Evolutionary conservation across 257 asterid genomes (phyloP), one percentile per base, ranked within the genome.

Genomic region (Thymus quinquecostatus): DNA sequence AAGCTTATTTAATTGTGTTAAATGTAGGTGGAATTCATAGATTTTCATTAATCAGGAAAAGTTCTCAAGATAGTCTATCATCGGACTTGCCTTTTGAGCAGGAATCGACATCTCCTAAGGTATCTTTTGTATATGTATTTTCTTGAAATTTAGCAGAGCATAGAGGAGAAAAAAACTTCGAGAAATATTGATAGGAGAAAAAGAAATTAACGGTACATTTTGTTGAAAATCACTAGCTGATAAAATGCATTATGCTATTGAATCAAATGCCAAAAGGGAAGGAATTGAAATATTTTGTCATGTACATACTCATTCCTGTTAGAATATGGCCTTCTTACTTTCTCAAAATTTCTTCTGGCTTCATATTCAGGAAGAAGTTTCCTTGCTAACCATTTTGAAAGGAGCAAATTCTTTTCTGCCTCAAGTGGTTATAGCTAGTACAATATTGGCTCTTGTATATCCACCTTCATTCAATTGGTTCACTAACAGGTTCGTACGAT

Each of bases 391-490:
- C 56, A 78, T 91, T 77, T 85, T 94, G 79, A 86, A 72, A 82
- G 89, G 90, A 73, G 90, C 99, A 56, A 91, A 86, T 75, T 75
- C 99, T 70, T 78, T 84, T 70, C 86, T 94, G 43, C 99, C 99
- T 72, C 98, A 91, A 73, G 98, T 89, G 71, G 97, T 94, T 69
- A 79, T 94, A 57, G 97, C 90, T 60, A 94, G 98, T 78, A 89
- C 97, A 53, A 66, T 85, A 70, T 86, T 94, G 88, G 99, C 98
- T 74, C 95, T 94, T 51, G 60, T 94, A 57, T 88, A 89, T 82
- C 99, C 98, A 13, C 96, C 99, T 69, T 94, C 98, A 59, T 94
- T 94, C 80, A 80, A 89, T 68, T 94, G 99, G 99, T 94, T 94
- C 78, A 91, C 99, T 1, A 89, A 71, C 90, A 94, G 95, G 99